A percentile compares a stretch with the other conserved stretches of the same genome.
Conservation (phyloP, 495 filamentous ascomycete species). For the Neurospora sp. region DNA sequence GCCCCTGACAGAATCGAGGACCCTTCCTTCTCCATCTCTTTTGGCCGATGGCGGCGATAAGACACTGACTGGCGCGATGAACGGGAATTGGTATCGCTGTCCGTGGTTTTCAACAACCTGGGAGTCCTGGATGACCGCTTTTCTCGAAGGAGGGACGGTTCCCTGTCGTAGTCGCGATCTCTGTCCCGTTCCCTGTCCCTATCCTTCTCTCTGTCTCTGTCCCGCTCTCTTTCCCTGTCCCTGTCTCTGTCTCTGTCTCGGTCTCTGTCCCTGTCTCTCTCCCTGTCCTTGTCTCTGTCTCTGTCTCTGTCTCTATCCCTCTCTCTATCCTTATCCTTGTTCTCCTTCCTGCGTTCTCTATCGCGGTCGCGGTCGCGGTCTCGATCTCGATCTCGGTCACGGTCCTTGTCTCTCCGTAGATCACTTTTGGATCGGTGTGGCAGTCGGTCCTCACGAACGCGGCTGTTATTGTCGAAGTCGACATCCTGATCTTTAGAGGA, state of each 20-base stretch:
- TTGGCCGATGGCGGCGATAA: conserved; percentile 30
- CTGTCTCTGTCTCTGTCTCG: conserved; percentile 19
- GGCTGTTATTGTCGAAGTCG: conserved; percentile 27
- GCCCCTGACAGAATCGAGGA: conserved; percentile 14
- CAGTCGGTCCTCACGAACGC: conserved; percentile 27
- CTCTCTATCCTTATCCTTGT: conserved; percentile 10
- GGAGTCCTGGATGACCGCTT: conserved; percentile 28
- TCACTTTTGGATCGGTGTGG: conserved; percentile 22
- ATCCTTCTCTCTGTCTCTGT: neutral
- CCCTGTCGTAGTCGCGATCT: conserved; percentile 4
- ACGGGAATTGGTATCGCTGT: conserved; percentile 22
- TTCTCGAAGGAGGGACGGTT: conserved; percentile 7
- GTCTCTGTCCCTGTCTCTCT: conserved; percentile 12
- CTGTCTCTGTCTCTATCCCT: conserved; percentile 3
- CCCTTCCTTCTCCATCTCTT: conserved; percentile 31
- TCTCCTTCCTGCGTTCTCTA: conserved; percentile 6
- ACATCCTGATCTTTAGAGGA: conserved; percentile 34
- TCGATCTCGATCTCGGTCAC: conserved; percentile 19
- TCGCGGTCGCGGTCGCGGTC: conserved; percentile 15
- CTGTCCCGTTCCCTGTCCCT: conserved; percentile 9
- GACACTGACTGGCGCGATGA: conserved; percentile 19
- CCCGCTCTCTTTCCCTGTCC: neutral
- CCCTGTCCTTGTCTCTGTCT: neutral
- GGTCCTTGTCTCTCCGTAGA: conserved; percentile 18
- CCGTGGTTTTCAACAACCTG: conserved; percentile 22